Base-by-base conservation (phyloP, 202 grass and related monocot genomes). In the Eragrostis tef region DNA sequence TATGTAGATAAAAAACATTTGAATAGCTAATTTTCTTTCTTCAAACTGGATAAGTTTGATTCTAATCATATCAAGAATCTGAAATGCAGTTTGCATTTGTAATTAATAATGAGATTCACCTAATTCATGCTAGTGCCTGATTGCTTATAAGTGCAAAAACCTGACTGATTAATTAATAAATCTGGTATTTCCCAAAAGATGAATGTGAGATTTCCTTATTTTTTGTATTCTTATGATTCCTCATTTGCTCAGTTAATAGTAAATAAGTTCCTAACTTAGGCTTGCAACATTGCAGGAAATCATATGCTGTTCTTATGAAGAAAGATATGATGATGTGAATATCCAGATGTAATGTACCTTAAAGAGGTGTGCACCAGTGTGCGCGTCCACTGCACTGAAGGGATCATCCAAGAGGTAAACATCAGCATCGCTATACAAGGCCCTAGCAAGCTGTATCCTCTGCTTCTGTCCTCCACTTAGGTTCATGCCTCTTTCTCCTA, bases 381-480 rank as follows among this genome's bases (percentile, higher is more conserved):
- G 94, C 5, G 88, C 94, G 86, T 94, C 94, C 25, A 98, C 94
- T 46, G 92, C 92, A 85, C 94, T 98, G 76, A 98, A 98, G 67
- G 94, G 94, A 66, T 98, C 94, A 84, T 98, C 94, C 79, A 93
- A 84, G 36, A 98, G 85, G 56, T 87, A 93, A 73, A 98, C 82
- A 74, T 98, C 92, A 29, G 92, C 81, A 54, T 94, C 46, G 57
- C 75, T 89, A 71, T 98, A 98, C 67, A 98, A 78, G 51, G 94
- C 90, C 73, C 94, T 94, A 19, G 94, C 92, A 60, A 98, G 77
- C 63, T 98, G 94, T 76, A 98, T 91, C 86, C 94, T 94, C 73
- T 98, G 94, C 81, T 98, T 98, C 90, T 98, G 94, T 6, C 94
- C 94, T 15, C 94, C 94, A 74, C 94, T 98, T 10, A 98, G 82